A percentile compares a stretch with the other conserved stretches of the same genome.
phyloP scores from a whole-genome alignment of 2,329 filamentous ascomycete genomes.

The Paecilomyces sp. region DNA sequence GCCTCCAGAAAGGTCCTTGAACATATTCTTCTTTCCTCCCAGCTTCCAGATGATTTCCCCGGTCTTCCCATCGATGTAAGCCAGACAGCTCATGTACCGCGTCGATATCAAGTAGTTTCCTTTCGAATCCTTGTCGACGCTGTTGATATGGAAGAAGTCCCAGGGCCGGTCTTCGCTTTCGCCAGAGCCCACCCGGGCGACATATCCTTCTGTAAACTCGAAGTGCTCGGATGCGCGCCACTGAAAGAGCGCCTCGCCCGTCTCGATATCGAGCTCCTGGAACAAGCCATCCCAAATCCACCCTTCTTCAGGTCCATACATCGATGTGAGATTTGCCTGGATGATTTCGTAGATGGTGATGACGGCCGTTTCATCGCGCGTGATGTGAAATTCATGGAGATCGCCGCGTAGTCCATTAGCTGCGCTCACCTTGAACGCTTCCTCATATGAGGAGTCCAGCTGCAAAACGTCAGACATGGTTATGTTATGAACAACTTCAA shows the following conservation, averaged over 20 bases:
- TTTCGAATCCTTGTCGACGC: constrained; percentile 43
- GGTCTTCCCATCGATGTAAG: constrained; percentile 40
- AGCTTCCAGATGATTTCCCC: constrained; percentile 49
- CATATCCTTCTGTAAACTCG: constrained; percentile 15
- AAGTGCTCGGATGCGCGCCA: constrained; percentile 44
- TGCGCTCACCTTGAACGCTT: constrained; percentile 30
- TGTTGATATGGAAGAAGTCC: constrained; percentile 53
- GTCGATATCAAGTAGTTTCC: constrained; percentile 51
- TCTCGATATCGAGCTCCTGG: constrained; percentile 41
- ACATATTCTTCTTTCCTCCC: constrained; percentile 43
- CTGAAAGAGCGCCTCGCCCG: constrained; percentile 37
- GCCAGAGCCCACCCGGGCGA: constrained; percentile 12
- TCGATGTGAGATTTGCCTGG: constrained; percentile 28
- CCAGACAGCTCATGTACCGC: constrained; percentile 42
- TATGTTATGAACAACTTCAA: constrained; percentile 4
- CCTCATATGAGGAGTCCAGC: constrained; percentile 24
- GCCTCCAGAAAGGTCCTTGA: constrained; percentile 32
- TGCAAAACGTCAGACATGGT: constrained; percentile 18
- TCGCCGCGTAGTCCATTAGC: constrained; percentile 31
- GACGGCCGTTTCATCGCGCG: constrained; percentile 34
- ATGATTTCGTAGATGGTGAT: constrained; percentile 35
- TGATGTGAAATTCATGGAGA: constrained; percentile 41
- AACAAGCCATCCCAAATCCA: constrained; percentile 37
- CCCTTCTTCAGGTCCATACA: constrained; percentile 28
- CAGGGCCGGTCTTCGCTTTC: constrained; percentile 25